A percentile compares a stretch with the other conserved stretches of the same genome.
These are phyloP conservation scores for Phytophthora kernoviae DNA, from an alignment of 352 stramenopile species.

Conservation along the genomic window DNA sequence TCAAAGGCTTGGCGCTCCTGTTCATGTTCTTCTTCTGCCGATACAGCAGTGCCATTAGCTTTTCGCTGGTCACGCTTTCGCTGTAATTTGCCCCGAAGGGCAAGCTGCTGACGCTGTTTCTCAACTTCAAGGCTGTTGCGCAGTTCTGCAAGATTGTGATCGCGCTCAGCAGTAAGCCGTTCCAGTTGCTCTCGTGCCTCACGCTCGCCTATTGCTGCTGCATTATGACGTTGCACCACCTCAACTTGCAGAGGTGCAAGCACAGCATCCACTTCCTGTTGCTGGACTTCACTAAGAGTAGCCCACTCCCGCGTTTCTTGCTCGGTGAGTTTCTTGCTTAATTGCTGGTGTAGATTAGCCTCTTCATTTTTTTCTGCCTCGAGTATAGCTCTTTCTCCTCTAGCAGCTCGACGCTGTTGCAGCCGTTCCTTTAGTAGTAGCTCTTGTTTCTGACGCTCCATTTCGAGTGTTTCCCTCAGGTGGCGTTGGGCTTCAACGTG, in stretches of 20 bases:
- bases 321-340: constrained; percentile 10
- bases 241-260: constrained; percentile 22
- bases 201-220: constrained; percentile 24
- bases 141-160: constrained; percentile 26
- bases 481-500: constrained; percentile 22
- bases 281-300: constrained; percentile 5
- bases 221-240: constrained; percentile 12
- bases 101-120: constrained; percentile 31
- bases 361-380: constrained; percentile 26
- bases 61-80: constrained; percentile 25
- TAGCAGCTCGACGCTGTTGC: constrained; percentile 21
- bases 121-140: constrained; percentile 18
- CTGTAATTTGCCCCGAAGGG: constrained; percentile 31
- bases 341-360: constrained; percentile 12
- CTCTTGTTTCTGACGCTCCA: constrained; percentile 39
- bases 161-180: constrained; percentile 30
- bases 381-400: constrained; percentile 3
- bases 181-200: constrained; percentile 34
- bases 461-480: constrained; percentile 21
- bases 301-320: constrained; percentile 23
- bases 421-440: constrained; percentile 33
- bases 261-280: constrained; percentile 20
- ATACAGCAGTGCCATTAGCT: constrained; percentile 1
- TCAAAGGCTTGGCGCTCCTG: constrained; percentile 17
- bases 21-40: constrained; percentile 7